Base-by-base conservation (phyloP, 2,329 filamentous ascomycete genomes). In the Trichoderma sp. region DNA sequence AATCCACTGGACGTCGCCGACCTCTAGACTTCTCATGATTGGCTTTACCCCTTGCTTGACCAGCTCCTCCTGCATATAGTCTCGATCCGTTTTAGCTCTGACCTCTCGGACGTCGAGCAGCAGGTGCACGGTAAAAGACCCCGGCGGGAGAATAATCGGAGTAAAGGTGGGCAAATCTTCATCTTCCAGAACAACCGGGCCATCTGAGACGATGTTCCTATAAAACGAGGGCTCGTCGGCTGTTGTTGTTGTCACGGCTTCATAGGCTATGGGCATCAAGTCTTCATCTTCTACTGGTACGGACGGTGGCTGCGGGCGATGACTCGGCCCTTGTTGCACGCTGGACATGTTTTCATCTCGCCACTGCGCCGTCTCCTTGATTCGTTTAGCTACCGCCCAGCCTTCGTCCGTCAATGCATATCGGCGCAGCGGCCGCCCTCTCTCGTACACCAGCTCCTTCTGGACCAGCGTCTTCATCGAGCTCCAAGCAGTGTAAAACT, bases 1-100 rank as follows among this genome's bases (percentile, higher is more conserved):
- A 39, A 96, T 85, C 92, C 92, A 96, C 69, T 93, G 85, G 0
- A 88, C 88, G 75, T 96, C 92, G 0, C 92, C 92, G 1, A 95
- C 81, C 71, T 91, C 89, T 37, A 95, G 81, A 5, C 87, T 83
- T 21, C 91, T 87, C 77, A 92, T 89, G 24, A 91, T 86, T 0
- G 90, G 88, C 24, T 81, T 83, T 21, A 91, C 84, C 0, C 89
- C 90, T 71, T 86, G 87, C 72, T 91, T 90, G 13, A 82, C 80
- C 14, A 96, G 85, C 74, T 93, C 88, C 26, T 90, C 86, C 73
- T 91, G 86, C 76, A 95, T 91, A 74, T 94, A 94, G 73, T 93
- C 90, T 67, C 92, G 85, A 74, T 95, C 91, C 32, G 85, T 90
- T 71, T 87, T 90, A 6, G 91, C 85, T 37, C 91, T 87, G 54